Conservation (phyloP, 2,329 filamentous ascomycete species). For the Sporothrix dimorphospora region DNA sequence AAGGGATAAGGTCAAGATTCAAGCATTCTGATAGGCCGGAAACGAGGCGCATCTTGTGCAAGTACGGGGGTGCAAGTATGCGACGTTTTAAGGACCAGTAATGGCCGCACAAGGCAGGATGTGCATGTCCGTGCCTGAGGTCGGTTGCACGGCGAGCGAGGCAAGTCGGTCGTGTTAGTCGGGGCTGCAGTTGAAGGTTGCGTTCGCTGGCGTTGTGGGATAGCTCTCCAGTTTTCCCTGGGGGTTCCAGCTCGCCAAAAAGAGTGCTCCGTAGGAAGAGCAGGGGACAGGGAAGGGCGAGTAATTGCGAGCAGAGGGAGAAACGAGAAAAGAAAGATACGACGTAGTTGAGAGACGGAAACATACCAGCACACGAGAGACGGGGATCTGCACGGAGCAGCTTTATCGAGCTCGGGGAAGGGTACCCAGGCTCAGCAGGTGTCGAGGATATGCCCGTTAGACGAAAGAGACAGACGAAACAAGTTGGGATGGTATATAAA, state of each 20-base stretch:
- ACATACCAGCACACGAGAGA: neutral
- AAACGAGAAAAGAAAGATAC: neutral
- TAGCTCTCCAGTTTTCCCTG: conserved; percentile 10
- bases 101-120: neutral
- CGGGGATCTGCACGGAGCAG: neutral
- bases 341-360: neutral
- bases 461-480: neutral
- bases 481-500: neutral
- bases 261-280: neutral
- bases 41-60: neutral
- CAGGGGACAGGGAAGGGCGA: neutral
- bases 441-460: neutral
- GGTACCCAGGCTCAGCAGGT: conserved; percentile 22
- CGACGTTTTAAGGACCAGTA: neutral
- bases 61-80: neutral
- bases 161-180: neutral
- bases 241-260: neutral
- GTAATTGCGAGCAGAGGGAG: neutral
- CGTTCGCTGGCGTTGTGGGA: neutral
- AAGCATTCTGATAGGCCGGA: neutral
- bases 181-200: neutral
- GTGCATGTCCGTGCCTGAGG: neutral
- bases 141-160: neutral
- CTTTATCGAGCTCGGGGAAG: conserved; percentile 6
- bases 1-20: too few species aligned